Evolutionary conservation across 179 eudicot genomes (phyloP), one percentile per base, ranked within the genome.

Genomic region (Nepenthes alata): DNA sequence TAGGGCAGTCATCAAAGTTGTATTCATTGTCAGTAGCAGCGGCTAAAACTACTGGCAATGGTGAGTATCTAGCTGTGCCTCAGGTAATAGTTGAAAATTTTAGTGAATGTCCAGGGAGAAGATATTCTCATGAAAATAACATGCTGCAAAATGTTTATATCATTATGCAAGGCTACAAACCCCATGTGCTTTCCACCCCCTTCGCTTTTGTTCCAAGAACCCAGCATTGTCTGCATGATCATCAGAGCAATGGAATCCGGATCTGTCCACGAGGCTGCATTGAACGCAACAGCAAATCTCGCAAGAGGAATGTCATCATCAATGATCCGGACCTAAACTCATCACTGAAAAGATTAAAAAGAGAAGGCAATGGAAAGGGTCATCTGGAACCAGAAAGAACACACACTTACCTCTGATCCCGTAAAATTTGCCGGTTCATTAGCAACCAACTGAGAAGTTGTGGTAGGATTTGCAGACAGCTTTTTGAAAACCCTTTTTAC

Each of bases 351-450:
- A 14, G 39, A 67, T 53, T 63, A 66, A 37, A 34, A 51, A 37
- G 34, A 51, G 57, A 60, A 50, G 48, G 44, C 38, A n/a, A 2
- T 52, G 53, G 57, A 62, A 64, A 62, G 48, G 11, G 60, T 52
- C 68, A 68, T 63, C 63, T 8, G 3, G 47, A 39, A 13, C 59
- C 54, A 51, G 2, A 44, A 57, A 73, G 3, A 35, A 55, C 25
- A 58, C 10, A 62, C 16, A 66, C 81, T 71, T 65, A 89, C 96
- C 91, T 89, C 96, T 35, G 96, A 89, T 63, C 96, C 96, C 2
- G 95, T 89, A 60, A 89, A 86, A 54, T 75, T 71, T 37, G 81
- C 82, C 25, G 95, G 96, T 57, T 84, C 83, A 59, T 75, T 80
- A 35, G 82, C 80, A 67, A 83, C 88, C 52, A 89, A 74, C 57